Evolutionary conservation across 108 stramenopile genomes (phyloP).

Genomic region (Cyclotella distinguenda): DNA sequence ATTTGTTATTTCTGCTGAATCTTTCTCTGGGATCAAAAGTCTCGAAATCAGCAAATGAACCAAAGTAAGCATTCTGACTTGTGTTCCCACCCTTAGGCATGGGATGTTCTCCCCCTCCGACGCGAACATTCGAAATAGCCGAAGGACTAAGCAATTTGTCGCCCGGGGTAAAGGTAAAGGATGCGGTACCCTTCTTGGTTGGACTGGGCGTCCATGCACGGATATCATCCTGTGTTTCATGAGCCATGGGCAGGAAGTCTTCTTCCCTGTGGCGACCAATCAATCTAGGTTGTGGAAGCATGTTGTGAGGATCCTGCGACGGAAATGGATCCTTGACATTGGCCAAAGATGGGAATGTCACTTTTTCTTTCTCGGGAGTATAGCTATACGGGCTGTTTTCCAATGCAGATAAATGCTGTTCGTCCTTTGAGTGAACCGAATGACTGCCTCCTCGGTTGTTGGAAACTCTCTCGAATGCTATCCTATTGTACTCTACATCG

Average conservation of each 20-base stretch:
- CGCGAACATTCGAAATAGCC: not conserved
- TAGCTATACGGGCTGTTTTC: slow-evolving; percentile 36
- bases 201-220: slow-evolving; percentile 61
- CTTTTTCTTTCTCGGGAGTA: slow-evolving; percentile 47
- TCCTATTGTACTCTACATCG: slow-evolving; percentile 71
- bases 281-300: slow-evolving; percentile 15
- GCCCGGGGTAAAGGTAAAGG: slow-evolving; percentile 31
- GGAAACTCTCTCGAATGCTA: slow-evolving; percentile 35
- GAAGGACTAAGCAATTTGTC: slow-evolving; percentile 12
- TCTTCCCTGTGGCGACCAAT: slow-evolving; percentile 20
- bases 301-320: not conserved
- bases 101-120: not conserved
- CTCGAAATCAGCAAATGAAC: slow-evolving; percentile 57
- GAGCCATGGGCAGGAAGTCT: slow-evolving; percentile 27
- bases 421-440: not conserved
- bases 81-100: not conserved
- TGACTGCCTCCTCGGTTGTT: not conserved
- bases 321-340: slow-evolving; percentile 57
- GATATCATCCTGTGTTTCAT: slow-evolving; percentile 54
- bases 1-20: not conserved
- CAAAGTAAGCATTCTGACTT: slow-evolving; percentile 20
- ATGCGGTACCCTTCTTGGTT: slow-evolving; percentile 26
- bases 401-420: slow-evolving; percentile 23
- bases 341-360: slow-evolving; percentile 58
- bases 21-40: slow-evolving; percentile 28